Base-by-base conservation (phyloP, 192 early-diverging fungal genomes). In the Coemansia sp. region DNA sequence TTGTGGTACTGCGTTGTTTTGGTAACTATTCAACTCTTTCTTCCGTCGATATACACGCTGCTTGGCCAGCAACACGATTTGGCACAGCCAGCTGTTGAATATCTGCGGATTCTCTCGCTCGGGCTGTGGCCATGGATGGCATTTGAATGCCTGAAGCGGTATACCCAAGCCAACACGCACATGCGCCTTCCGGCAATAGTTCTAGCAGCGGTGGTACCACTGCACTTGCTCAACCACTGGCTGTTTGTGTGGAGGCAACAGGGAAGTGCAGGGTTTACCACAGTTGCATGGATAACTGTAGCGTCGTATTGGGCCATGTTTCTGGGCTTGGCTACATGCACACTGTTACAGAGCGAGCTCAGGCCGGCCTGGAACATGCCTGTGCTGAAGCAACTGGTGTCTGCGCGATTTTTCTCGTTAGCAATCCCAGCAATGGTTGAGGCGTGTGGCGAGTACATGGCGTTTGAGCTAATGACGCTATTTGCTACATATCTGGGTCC, bases 121-220 rank as follows among this genome's bases (percentile, higher is more conserved):
- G 91, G 93, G 5, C 83, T 91, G 26, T 88, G 90, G 56, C 90
- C 93, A 0, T 87, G 82, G 71, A 81, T 97, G 68, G 83, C 91
- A 12, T 89, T 89, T 81, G 94, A 96, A 63, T 90, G 89, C 59
- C 70, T 93, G n/a, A 91, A 92, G 54, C 83, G 91, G 54, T 97
- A 83, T 63, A 72, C 95, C 18, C 91, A 95, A 67, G 87, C 87
- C 3, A 95, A 97, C 74, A 90, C 86, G 3, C 65, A 68, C 66
- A 95, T 98, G 95, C 81, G 86, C 17, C 87, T 92, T 0, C 83
- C 81, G 2, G 59, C 76, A 17, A 36, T 67, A 39, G 68, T 66
- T 8, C 60, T 80, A 7, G 60, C 61, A 0, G 56, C 41, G 3
- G 72, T 66, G 15, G 64, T 56, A n/a, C 70, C 60, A 3, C 35